Conservation (phyloP, 257 asterid genomes). For the Dorcoceras hygrometricum region DNA sequence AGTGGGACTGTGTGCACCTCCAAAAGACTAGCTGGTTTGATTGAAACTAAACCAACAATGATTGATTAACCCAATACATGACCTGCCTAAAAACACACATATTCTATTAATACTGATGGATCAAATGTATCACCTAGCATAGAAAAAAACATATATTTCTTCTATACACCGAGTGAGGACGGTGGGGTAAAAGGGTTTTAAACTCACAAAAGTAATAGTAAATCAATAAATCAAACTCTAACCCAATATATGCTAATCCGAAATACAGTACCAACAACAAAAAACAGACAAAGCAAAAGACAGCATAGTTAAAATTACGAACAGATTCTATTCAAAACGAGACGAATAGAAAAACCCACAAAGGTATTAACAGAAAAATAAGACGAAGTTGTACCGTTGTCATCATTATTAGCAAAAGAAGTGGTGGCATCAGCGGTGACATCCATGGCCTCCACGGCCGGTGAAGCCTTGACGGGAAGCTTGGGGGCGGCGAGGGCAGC, state of each 20-base stretch:
- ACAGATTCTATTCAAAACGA: not conserved
- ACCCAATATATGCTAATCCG: not conserved
- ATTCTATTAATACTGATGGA: not conserved
- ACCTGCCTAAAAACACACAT: too few relatives aligned
- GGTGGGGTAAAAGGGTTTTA: too few relatives aligned
- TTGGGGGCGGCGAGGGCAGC: constrained; percentile 92
- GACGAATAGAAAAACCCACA: not conserved
- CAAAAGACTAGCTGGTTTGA: too few relatives aligned
- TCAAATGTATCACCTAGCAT: not conserved
- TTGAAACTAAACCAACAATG: too few relatives aligned
- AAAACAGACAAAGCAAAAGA: not conserved
- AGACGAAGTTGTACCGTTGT: constrained; percentile 36
- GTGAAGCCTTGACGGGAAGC: constrained; percentile 56
- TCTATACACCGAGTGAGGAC: not conserved
- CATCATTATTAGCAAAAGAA: constrained; percentile 17
- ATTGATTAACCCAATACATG: too few relatives aligned
- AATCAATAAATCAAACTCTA: not conserved
- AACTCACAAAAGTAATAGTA: not conserved
- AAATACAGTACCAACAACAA: constrained; percentile 6
- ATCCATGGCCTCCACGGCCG: constrained; percentile 29
- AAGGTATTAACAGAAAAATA: not conserved
- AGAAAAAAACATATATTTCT: not conserved
- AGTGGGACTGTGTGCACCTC: not conserved
- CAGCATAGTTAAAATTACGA: not conserved
- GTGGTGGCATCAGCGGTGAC: constrained; percentile 22